Evolutionary conservation across 257 asterid genomes (phyloP).

Genomic region (Rubia yunnanensis): DNA sequence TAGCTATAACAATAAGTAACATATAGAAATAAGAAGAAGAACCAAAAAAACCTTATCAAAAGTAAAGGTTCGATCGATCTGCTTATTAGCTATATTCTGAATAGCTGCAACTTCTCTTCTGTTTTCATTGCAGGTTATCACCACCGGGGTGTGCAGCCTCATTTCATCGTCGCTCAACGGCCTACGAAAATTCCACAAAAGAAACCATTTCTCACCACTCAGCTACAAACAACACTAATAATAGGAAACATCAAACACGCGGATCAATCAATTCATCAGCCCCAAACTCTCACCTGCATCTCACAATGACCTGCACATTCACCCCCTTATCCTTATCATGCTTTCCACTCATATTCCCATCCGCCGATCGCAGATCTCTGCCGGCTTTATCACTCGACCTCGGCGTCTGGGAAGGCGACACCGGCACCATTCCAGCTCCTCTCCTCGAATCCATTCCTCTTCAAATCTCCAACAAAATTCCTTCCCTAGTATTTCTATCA

Average conservation of each 20-base stretch:
- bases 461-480: slow-evolving; percentile 3
- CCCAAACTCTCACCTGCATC: slow-evolving; percentile 75
- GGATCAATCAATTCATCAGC: background rate
- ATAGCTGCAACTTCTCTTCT: slow-evolving; percentile 85
- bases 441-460: slow-evolving; percentile 61
- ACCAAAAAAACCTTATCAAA: slow-evolving; percentile 76
- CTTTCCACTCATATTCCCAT: slow-evolving; percentile 67
- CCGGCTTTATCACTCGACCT: slow-evolving; percentile 60
- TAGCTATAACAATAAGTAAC: background rate
- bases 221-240: background rate
- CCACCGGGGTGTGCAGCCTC: slow-evolving; percentile 76
- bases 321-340: slow-evolving; percentile 86
- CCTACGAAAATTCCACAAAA: slow-evolving; percentile 25
- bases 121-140: slow-evolving; percentile 76
- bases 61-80: slow-evolving; percentile 84
- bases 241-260: background rate
- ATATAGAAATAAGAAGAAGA: background rate
- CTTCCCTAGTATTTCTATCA: background rate
- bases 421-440: slow-evolving; percentile 11
- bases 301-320: slow-evolving; percentile 89
- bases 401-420: slow-evolving; percentile 53
- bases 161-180: slow-evolving; percentile 89
- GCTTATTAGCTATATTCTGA: slow-evolving; percentile 97
- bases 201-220: no score
- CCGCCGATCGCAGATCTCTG: slow-evolving; percentile 90